Evolutionary conservation across 2,329 filamentous ascomycete species (phyloP).

Genomic region (Xylaria hypoxylon): DNA sequence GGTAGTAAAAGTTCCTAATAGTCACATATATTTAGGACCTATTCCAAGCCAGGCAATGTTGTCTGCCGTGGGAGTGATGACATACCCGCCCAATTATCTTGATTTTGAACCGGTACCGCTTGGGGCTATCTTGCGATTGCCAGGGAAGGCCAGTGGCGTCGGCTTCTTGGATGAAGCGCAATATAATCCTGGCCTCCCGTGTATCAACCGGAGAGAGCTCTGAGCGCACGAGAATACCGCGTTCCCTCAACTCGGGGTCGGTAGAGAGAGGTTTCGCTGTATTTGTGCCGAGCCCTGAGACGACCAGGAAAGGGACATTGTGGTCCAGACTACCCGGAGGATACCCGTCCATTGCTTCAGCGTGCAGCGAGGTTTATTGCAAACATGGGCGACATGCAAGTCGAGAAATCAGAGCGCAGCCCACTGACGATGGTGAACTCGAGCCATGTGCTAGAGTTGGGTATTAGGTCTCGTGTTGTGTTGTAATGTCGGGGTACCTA

Average conservation of each 20-base stretch:
- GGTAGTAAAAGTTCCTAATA: constrained; percentile 67
- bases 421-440: constrained; percentile 21
- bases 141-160: constrained; percentile 75
- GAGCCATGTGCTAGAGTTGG: constrained; percentile 18
- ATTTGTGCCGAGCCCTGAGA: constrained; percentile 76
- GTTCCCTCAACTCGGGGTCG: constrained; percentile 66
- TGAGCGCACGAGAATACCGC: constrained; percentile 73
- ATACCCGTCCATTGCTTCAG: constrained; percentile 77
- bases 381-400: constrained; percentile 39
- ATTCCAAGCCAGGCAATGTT: constrained; percentile 1
- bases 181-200: constrained; percentile 72
- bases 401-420: constrained; percentile 26
- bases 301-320: constrained; percentile 85
- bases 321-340: constrained; percentile 83
- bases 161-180: constrained; percentile 72
- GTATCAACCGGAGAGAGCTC: constrained; percentile 75
- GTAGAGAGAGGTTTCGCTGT: constrained; percentile 55
- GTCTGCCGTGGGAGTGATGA: constrained; percentile 46
- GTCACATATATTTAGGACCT: constrained; percentile 28
- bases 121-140: constrained; percentile 68
- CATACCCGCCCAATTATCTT: constrained; percentile 84
- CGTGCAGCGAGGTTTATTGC: constrained; percentile 24
- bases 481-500: constrained; percentile 1
- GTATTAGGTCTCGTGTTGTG: neutral
- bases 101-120: constrained; percentile 73